Base-by-base conservation (phyloP, 2,329 filamentous ascomycete genomes). In the Epichloe festucae region DNA sequence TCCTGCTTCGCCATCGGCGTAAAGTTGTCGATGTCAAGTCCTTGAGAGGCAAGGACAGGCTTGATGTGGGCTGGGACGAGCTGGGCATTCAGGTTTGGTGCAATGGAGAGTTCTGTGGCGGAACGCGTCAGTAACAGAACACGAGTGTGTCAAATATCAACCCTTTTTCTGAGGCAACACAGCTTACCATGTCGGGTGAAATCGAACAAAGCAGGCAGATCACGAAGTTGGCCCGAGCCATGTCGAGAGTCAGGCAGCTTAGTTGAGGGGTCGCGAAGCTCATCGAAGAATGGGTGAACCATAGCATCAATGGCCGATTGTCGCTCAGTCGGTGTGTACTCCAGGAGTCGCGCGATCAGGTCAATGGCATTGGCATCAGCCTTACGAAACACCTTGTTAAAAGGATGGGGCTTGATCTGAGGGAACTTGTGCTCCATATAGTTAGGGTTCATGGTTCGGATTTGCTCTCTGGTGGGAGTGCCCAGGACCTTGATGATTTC, bases 361-460 rank as follows among this genome's bases (percentile, higher is more conserved):
- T 97, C 90, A 63, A 98, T 94, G 40, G 93, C 91, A 63, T 89
- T 90, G 35, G 82, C 78, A 59, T 95, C 89, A 52, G 93, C 93
- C 79, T 94, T 96, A 60, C 93, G 85, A 80, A 98, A 97, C 52
- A 98, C 93, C 80, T 97, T 97, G 74, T 87, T 94, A 77, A 98
- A 98, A 31, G 93, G 93, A 65, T 98, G 93, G 53, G 93, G 93
- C 76, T 98, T 98, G 75, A 98, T 98, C 71, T 98, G 93, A 46
- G 93, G 93, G 72, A 98, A 98, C 75, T 97, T 97, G 75, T 98
- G 93, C 74, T 98, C 93, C 93, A 98, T 98, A 72, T 98, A 98
- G 72, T 98, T 98, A 54, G 93, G 93, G 71, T 98, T 98, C 93
- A 98, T 98, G 58, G 93, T 98, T 60, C 93, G 87, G 64, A 98